Evolutionary conservation across 805 yeast species (phyloP).

Genomic region (Candida stauntonica): DNA sequence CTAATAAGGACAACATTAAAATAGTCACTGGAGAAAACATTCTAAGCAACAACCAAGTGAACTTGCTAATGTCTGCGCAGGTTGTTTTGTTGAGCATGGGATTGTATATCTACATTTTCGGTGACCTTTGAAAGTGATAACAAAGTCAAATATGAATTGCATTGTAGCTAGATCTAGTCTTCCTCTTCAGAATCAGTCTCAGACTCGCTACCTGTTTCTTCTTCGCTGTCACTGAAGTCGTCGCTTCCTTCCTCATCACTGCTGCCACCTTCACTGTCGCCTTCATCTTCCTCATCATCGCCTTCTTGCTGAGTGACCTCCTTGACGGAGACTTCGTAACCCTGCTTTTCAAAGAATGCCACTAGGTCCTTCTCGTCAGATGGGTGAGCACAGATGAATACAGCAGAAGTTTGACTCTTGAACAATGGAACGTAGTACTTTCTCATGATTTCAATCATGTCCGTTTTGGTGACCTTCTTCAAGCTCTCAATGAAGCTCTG

Average conservation of each 20-base stretch:
- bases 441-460: slow-evolving; percentile 45
- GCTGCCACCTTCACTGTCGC: slow-evolving; percentile 22
- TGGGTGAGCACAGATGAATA: slow-evolving; percentile 75
- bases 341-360: slow-evolving; percentile 44
- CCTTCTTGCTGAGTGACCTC: slow-evolving; percentile 33
- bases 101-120: slow-evolving; percentile 17
- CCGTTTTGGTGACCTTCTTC: slow-evolving; percentile 47
- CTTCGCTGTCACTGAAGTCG: slow-evolving; percentile 1
- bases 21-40: slow-evolving; percentile 32
- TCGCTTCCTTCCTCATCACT: slow-evolving; percentile 19
- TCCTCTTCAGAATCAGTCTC: slow-evolving; percentile 5
- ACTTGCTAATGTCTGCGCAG: slow-evolving; percentile 31
- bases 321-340: slow-evolving; percentile 59
- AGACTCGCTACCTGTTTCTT: slow-evolving; percentile 3
- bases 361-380: slow-evolving; percentile 46
- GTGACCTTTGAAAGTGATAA: background rate
- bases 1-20: slow-evolving; percentile 20
- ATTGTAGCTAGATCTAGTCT: background rate
- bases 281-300: slow-evolving; percentile 14
- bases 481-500: slow-evolving; percentile 48
- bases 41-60: slow-evolving; percentile 38
- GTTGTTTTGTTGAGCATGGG: slow-evolving; percentile 29
- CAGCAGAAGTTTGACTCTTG: slow-evolving; percentile 45
- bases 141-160: background rate
- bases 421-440: slow-evolving; percentile 67